Evolutionary conservation across 768 basidiomycete genomes (phyloP).

Genomic region (Tulasnella sp.): DNA sequence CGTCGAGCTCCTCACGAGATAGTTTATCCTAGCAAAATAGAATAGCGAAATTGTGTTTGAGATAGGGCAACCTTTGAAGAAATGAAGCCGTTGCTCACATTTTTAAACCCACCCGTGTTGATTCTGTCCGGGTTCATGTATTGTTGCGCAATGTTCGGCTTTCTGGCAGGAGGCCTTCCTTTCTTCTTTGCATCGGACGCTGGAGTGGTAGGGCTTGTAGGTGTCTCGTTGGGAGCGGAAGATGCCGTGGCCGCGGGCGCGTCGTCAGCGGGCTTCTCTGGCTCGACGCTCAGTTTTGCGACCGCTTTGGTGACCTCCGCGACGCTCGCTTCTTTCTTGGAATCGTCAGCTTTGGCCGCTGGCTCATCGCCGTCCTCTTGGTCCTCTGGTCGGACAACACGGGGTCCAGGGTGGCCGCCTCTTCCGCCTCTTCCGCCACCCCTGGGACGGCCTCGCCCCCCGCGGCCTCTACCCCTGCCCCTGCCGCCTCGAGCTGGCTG

Average conservation of each 20-base stretch:
- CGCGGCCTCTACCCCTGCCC: neutral
- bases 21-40: conserved; percentile 53
- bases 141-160: conserved; percentile 44
- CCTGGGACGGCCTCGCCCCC: neutral
- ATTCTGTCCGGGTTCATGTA: conserved; percentile 82
- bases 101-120: conserved; percentile 71
- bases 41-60: conserved; percentile 15
- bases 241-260: neutral
- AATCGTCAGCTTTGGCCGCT: neutral
- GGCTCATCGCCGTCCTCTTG: conserved; percentile 20
- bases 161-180: conserved; percentile 44
- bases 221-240: neutral
- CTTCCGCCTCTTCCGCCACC: conserved; percentile 13
- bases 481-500: neutral
- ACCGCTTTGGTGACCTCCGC: neutral
- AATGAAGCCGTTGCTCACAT: conserved; percentile 42
- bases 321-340: conserved; percentile 8
- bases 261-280: neutral
- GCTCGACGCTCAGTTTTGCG: neutral
- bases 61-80: neutral
- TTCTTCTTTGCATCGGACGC: conserved; percentile 27
- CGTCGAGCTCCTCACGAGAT: conserved; percentile 60
- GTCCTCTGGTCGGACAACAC: conserved; percentile 16
- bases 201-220: conserved; percentile 7
- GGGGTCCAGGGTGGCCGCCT: conserved; percentile 15